Evolutionary conservation across 169 alveolate genomes (phyloP).

Genomic region (Perkinsus chesapeaki): DNA sequence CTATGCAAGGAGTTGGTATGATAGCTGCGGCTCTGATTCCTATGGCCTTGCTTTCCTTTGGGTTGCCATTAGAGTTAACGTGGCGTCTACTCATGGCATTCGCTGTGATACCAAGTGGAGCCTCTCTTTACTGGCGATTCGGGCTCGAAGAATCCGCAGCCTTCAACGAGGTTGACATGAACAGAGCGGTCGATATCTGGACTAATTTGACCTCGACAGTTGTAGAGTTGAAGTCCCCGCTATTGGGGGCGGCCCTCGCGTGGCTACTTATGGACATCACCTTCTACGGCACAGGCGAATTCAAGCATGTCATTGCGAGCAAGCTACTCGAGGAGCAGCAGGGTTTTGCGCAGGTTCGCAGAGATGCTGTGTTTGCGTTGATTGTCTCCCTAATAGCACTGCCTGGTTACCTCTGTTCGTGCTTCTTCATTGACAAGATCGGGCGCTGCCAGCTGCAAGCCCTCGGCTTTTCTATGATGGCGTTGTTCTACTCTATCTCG

Average conservation of each 20-base stretch:
- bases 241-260: constrained; percentile 24
- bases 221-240: neutral
- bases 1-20: constrained; percentile 28
- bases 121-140: neutral
- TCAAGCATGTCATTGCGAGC: constrained; percentile 14
- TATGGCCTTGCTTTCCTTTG: neutral
- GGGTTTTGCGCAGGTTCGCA: neutral
- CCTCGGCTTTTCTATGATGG: constrained; percentile 25
- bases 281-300: constrained; percentile 27
- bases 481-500: constrained; percentile 12
- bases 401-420: constrained; percentile 33
- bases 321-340: neutral
- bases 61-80: neutral
- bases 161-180: neutral
- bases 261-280: constrained; percentile 39
- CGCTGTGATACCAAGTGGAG: neutral
- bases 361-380: constrained; percentile 1
- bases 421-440: constrained; percentile 19
- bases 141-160: neutral
- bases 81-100: neutral
- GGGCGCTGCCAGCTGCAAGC: constrained; percentile 20
- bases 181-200: neutral
- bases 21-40: neutral
- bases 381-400: constrained; percentile 8
- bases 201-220: neutral